Evolutionary conservation across 768 basidiomycete genomes (phyloP).

Genomic region (Suillus sp.): DNA sequence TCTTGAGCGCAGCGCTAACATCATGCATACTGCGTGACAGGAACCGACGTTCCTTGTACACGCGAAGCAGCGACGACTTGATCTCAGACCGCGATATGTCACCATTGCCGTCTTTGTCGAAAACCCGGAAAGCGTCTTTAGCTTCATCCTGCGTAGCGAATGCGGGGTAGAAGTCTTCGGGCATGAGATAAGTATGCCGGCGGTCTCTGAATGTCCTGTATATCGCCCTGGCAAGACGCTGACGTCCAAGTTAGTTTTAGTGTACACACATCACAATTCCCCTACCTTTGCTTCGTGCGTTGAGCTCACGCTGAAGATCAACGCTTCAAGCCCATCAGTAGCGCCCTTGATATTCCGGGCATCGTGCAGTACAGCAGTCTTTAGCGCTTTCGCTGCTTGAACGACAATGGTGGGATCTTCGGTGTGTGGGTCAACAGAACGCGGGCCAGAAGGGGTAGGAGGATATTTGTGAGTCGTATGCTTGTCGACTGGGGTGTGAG

Average conservation of each 20-base stretch:
- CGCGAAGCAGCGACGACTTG: conserved; percentile 63
- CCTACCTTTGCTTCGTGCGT: conserved; percentile 67
- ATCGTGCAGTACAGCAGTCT: conserved; percentile 73
- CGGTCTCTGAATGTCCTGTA: conserved; percentile 61
- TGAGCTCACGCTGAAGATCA: conserved; percentile 58
- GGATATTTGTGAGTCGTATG: conserved; percentile 41
- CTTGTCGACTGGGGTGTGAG: conserved; percentile 12
- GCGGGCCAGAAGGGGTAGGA: conserved; percentile 29
- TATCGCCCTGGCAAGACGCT: conserved; percentile 70
- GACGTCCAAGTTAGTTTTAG: conserved; percentile 9
- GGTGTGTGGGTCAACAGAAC: conserved; percentile 26
- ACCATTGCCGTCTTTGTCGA: conserved; percentile 76
- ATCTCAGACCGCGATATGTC: conserved; percentile 78
- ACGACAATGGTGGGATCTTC: conserved; percentile 44
- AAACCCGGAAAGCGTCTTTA: conserved; percentile 69
- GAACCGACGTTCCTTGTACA: conserved; percentile 80
- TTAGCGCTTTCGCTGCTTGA: conserved; percentile 64
- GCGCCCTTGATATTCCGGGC: conserved; percentile 67
- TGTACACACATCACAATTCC: not conserved
- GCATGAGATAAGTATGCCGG: conserved; percentile 58
- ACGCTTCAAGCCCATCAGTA: conserved; percentile 41
- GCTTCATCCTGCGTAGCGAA: conserved; percentile 60
- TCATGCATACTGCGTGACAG: conserved; percentile 78
- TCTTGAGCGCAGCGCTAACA: conserved; percentile 65
- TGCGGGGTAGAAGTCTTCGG: conserved; percentile 72